Conservation (phyloP, 2,329 filamentous ascomycete species). For the Septoria linicola region DNA sequence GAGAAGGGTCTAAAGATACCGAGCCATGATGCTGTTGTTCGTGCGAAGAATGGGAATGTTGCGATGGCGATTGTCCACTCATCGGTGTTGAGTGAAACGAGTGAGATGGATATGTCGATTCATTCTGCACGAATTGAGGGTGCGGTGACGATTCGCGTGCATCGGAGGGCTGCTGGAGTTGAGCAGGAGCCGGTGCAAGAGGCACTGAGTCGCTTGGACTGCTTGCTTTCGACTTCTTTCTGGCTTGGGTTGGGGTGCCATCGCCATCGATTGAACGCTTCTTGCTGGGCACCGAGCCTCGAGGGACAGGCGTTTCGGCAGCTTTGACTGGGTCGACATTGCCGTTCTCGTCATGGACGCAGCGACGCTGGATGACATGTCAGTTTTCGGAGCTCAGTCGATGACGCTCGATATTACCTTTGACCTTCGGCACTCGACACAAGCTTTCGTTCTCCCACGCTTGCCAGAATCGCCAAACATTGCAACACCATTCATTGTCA, state of each 20-base stretch:
- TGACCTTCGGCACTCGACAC: slow-evolving; percentile 65
- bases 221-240: slow-evolving; percentile 28
- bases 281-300: slow-evolving; percentile 57
- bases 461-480: slow-evolving; percentile 51
- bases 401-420: slow-evolving; percentile 51
- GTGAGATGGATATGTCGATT: slow-evolving; percentile 12
- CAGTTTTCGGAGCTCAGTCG: slow-evolving; percentile 9
- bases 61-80: slow-evolving; percentile 13
- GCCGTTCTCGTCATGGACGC: slow-evolving; percentile 65
- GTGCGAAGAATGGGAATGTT: slow-evolving; percentile 13
- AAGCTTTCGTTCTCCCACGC: slow-evolving; percentile 58
- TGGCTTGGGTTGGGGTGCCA: slow-evolving; percentile 29
- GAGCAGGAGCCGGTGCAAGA: slow-evolving; percentile 12
- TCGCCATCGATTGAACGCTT: slow-evolving; percentile 49
- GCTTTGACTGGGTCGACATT: slow-evolving; percentile 64
- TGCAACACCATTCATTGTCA: slow-evolving; percentile 57
- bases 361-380: slow-evolving; percentile 54
- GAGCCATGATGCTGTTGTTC: slow-evolving; percentile 16
- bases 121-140: slow-evolving; percentile 14
- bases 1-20: slow-evolving; percentile 26
- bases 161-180: slow-evolving; percentile 18
- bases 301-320: slow-evolving; percentile 59
- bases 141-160: slow-evolving; percentile 14
- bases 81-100: slow-evolving; percentile 12
- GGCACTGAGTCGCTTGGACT: slow-evolving; percentile 9